A percentile compares a stretch with the other conserved stretches of the same genome.
phyloP scores from a whole-genome alignment of 2,329 filamentous ascomycete genomes.

The Aaosphaeria pasadenensis region DNA sequence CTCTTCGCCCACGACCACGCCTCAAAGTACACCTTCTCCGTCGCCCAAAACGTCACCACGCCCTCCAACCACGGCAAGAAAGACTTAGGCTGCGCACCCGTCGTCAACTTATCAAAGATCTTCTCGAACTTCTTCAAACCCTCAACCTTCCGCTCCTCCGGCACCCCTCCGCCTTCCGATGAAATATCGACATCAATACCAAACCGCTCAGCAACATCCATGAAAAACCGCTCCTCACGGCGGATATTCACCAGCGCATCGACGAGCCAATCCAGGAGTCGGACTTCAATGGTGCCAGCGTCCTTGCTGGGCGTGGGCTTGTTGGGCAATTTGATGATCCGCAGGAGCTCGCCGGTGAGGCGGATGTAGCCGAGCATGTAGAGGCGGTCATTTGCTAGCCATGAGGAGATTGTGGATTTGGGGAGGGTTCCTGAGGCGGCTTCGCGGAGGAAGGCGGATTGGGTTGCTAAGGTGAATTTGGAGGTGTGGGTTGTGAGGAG shows the following conservation, averaged over 20 bases:
- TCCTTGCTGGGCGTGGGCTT: conserved; percentile 11
- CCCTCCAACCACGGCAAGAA: conserved; percentile 32
- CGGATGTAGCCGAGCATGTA: conserved; percentile 32
- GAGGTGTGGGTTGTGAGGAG: conserved; percentile 23
- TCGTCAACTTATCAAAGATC: conserved; percentile 18
- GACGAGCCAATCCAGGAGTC: conserved; percentile 29
- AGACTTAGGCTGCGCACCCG: background rate
- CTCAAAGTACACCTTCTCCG: conserved; percentile 34
- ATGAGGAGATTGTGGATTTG: conserved; percentile 27
- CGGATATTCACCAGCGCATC: conserved; percentile 29
- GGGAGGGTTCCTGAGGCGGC: conserved; percentile 30
- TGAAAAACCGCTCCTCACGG: conserved; percentile 28
- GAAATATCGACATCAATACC: conserved; percentile 16
- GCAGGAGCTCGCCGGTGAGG: conserved; percentile 20
- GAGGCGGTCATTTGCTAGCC: conserved; percentile 33
- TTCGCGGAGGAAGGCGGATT: conserved; percentile 24
- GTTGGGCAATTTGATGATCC: conserved; percentile 10
- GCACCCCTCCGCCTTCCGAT: conserved; percentile 1
- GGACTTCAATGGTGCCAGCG: conserved; percentile 13
- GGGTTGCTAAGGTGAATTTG: conserved; percentile 28
- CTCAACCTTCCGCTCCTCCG: conserved; percentile 16
- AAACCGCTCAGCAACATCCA: conserved; percentile 27
- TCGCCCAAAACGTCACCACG: conserved; percentile 29
- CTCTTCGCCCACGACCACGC: conserved; percentile 32
- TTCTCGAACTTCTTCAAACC: conserved; percentile 29